phyloP scores from a whole-genome alignment of 176 grass and related monocot genomes.

The Oryza glaberrima region DNA sequence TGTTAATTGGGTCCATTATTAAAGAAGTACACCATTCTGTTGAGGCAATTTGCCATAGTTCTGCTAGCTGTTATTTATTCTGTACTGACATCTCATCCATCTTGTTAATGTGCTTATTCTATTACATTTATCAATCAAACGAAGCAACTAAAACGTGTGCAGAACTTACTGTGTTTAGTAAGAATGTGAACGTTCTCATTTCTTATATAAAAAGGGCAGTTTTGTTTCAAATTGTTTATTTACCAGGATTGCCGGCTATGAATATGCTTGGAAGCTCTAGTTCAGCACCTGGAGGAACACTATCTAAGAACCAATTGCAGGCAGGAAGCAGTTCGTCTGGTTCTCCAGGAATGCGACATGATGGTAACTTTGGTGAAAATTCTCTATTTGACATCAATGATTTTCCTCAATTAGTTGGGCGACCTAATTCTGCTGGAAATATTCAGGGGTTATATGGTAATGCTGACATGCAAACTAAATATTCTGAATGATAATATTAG shows the following conservation, averaged over 20 bases:
- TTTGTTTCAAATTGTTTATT: not conserved
- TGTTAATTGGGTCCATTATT: not conserved
- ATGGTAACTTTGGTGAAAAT: conserved; percentile 67
- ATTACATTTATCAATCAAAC: not conserved
- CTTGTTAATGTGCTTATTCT: not conserved
- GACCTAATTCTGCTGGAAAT: conserved; percentile 80
- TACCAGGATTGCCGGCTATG: conserved; percentile 61
- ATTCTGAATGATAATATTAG: conserved; percentile 4
- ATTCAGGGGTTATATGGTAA: conserved; percentile 94
- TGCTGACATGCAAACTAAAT: conserved; percentile 30
- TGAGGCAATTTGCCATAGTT: conserved; percentile 13
- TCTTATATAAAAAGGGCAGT: conserved; percentile 2
- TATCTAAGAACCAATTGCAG: conserved; percentile 78
- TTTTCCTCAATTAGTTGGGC: conserved; percentile 88
- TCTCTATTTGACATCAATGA: conserved; percentile 96
- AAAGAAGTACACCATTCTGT: conserved; percentile 9
- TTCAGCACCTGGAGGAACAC: conserved; percentile 58
- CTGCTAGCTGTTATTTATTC: not conserved
- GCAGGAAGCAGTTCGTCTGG: conserved; percentile 69
- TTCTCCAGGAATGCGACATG: conserved; percentile 83
- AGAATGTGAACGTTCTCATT: not conserved
- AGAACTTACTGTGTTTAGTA: not conserved
- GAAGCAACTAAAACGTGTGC: conserved; percentile 14
- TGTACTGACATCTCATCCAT: not conserved
- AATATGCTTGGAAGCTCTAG: conserved; percentile 90